Conservation (phyloP, 2,329 filamentous ascomycete species). For the Dryadomyces quercus-mongolicae region DNA sequence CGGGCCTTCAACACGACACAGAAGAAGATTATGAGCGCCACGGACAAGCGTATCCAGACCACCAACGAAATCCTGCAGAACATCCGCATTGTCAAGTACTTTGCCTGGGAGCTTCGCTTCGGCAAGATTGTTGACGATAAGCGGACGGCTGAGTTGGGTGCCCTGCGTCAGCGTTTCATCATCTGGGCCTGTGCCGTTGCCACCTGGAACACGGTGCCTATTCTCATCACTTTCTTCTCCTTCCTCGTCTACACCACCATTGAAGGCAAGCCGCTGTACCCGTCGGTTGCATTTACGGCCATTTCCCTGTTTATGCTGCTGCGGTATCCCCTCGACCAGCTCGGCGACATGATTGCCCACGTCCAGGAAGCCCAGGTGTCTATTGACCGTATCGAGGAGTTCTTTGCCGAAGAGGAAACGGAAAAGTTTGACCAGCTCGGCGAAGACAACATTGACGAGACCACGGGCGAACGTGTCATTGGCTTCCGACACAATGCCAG, state of each 20-base stretch:
- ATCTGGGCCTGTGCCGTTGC: constrained; percentile 87
- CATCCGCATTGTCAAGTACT: constrained; percentile 98
- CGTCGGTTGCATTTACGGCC: constrained; percentile 89
- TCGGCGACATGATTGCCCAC: constrained; percentile 97
- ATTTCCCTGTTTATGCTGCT: constrained; percentile 92
- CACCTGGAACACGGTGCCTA: constrained; percentile 90
- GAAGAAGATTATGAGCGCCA: constrained; percentile 83
- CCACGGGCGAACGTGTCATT: constrained; percentile 60
- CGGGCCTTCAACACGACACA: constrained; percentile 76
- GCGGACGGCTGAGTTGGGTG: constrained; percentile 62
- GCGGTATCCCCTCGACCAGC: constrained; percentile 83
- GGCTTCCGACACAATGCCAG: constrained; percentile 68
- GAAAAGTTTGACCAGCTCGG: constrained; percentile 85
- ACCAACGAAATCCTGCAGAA: constrained; percentile 97
- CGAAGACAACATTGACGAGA: constrained; percentile 54
- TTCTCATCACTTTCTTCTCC: constrained; percentile 91
- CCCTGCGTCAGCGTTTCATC: constrained; percentile 72
- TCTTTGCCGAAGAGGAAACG: constrained; percentile 85
- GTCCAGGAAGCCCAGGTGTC: constrained; percentile 97
- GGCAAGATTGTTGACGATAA: constrained; percentile 81
- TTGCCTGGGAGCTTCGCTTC: constrained; percentile 94
- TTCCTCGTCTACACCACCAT: constrained; percentile 88
- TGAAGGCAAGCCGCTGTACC: constrained; percentile 78
- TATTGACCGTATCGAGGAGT: constrained; percentile 91
- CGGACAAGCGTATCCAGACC: constrained; percentile 88